Evolutionary conservation across 306 rosid species (phyloP).

Genomic region (Quillaja saponaria): DNA sequence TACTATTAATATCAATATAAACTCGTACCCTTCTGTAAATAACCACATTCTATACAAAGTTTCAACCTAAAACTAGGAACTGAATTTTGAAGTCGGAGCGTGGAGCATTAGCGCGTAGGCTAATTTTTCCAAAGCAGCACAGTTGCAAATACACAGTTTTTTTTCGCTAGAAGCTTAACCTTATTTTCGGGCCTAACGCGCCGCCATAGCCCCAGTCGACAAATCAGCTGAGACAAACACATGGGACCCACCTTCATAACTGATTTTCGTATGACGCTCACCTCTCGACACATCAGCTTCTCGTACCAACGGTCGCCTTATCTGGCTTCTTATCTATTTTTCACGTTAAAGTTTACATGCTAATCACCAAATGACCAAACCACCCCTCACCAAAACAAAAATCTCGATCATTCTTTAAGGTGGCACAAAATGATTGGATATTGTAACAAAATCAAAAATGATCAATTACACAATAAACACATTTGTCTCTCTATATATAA

Average conservation of each 20-base stretch:
- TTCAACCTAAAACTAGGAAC: no score
- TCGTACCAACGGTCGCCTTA: neutral
- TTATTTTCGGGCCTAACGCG: constrained; percentile 14
- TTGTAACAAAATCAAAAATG: neutral
- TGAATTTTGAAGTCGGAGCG: no score
- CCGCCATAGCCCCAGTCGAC: constrained; percentile 22
- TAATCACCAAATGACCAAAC: neutral
- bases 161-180: constrained; percentile 19
- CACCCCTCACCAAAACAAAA: neutral
- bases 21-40: no score
- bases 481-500: constrained; percentile 16
- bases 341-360: neutral
- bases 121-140: no score
- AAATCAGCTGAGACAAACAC: constrained; percentile 8
- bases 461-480: neutral
- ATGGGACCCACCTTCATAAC: constrained; percentile 23
- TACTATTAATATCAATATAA: no score
- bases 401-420: neutral
- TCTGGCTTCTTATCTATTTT: neutral
- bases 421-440: neutral
- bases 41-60: no score
- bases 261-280: neutral
- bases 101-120: no score
- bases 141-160: no score
- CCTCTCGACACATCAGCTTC: neutral